Evolutionary conservation across 2,329 filamentous ascomycete genomes (phyloP).

Genomic region (Colletotrichum neosansevieriae): DNA sequence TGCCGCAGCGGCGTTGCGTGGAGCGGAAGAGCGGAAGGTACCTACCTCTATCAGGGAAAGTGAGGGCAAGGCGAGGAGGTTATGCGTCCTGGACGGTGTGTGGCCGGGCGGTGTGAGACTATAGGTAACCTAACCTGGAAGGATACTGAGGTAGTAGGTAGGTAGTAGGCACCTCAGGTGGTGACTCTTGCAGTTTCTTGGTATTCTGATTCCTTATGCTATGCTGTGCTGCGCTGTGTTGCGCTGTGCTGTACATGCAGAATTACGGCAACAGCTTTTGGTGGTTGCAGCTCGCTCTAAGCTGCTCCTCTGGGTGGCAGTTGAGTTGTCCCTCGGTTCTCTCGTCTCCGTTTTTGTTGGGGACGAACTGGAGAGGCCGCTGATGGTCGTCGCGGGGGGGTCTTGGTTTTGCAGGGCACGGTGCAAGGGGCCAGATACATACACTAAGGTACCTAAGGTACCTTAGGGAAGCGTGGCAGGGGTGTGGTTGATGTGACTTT

Average conservation of each 20-base stretch:
- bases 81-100: neutral
- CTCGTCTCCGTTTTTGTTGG: constrained; percentile 39
- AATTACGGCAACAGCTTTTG: no score
- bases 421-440: constrained; percentile 31
- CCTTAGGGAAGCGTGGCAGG: constrained; percentile 26
- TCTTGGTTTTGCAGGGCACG: constrained; percentile 28
- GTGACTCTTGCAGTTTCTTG: no score
- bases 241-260: no score
- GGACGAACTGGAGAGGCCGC: constrained; percentile 37
- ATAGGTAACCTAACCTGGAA: no score
- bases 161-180: neutral
- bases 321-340: constrained; percentile 25
- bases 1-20: constrained; percentile 10
- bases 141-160: no score
- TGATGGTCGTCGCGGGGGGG: constrained; percentile 29
- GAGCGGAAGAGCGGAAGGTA: neutral
- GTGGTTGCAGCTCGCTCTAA: no score
- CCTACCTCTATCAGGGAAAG: neutral
- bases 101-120: no score
- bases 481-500: constrained; percentile 4
- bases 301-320: no score
- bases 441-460: no score
- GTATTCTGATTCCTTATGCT: no score
- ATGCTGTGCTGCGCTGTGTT: no score
- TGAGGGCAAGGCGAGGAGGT: neutral